Base-by-base conservation (phyloP, 495 filamentous ascomycete species). In the Neurospora sp. region DNA sequence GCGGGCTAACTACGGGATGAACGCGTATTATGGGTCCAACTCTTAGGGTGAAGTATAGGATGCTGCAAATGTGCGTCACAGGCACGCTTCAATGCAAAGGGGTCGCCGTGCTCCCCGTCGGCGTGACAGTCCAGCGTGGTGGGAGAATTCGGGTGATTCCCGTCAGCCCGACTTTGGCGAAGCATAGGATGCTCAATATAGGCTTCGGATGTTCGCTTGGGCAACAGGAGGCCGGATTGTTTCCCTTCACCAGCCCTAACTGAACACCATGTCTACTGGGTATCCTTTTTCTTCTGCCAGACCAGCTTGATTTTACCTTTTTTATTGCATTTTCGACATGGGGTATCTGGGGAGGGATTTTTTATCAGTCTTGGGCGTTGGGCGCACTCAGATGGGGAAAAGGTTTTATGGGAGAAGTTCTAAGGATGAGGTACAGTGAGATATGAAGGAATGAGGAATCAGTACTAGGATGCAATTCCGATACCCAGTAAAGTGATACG, bases 1-100 rank as follows among this genome's bases (percentile, higher is more conserved):
- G 80, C 83, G 89, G 37, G 81, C 81, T 39, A 82, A 84, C 59
- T 76, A 75, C 23, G 75, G 54, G 3, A 35, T 37, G 2, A 66
- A 66, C 54, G 1, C 54, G 54, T 66, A 66, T 35, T 66, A 35
- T 18, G 54, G 54, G 14, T 35, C 54, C 54, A 66, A 35, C 54
- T 66, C 54, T 66, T 66, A 66, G 27, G 48, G 48, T 20, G 27
- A 66, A 66, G 54, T 66, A 66, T 35, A 66, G 54, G 54, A 66
- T 66, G 54, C 54, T 66, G 4, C 54, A 66, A 9, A 18, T 35
- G 54, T 31, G 6, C 14, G 27, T 66, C 27, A 66, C 54, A 7
- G 14, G 54, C 27, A 66, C 27, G 7, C 6, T 8, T 16, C 14
- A 66, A 66, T 3, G 54, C 27, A 18, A 66, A 14, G 27, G 23